Evolutionary conservation across 305 asterid species (phyloP).

Genomic region (Solanum chacoense): DNA sequence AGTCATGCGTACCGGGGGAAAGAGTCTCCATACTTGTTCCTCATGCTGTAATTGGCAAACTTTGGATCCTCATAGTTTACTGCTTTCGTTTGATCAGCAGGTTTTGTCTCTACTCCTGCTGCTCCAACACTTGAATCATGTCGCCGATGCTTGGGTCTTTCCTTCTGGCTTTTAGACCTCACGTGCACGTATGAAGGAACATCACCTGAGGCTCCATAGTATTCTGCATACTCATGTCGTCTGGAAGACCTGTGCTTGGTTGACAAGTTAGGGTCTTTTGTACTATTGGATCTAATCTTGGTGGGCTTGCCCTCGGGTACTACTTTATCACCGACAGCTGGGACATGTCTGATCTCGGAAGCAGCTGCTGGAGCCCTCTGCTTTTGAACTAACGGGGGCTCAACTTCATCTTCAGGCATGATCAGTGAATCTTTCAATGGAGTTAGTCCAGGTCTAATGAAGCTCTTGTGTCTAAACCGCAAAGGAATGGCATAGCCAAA

Average conservation of each 20-base stretch:
- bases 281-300: constrained; percentile 41
- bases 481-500: constrained; percentile 38
- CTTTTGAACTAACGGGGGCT: constrained; percentile 37
- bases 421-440: constrained; percentile 73
- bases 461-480: constrained; percentile 15
- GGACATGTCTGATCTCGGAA: constrained; percentile 52
- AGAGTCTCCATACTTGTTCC: constrained; percentile 56
- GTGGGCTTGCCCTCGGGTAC: constrained; percentile 50
- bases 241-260: constrained; percentile 79
- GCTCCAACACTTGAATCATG: constrained; percentile 32
- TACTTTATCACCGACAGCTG: constrained; percentile 28
- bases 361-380: constrained; percentile 50
- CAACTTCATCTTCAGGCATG: constrained; percentile 77
- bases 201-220: constrained; percentile 46
- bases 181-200: constrained; percentile 41
- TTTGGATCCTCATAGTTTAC: constrained; percentile 40
- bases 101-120: constrained; percentile 40
- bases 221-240: constrained; percentile 69
- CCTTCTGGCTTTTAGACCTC: constrained; percentile 70
- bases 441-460: constrained; percentile 58
- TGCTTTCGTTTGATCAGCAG: constrained; percentile 35
- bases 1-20: background rate
- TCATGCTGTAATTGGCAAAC: constrained; percentile 50
- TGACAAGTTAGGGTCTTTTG: constrained; percentile 50
- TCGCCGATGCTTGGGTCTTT: constrained; percentile 56